Conservation (phyloP, 257 asterid genomes). For the Sherardia arvensis region DNA sequence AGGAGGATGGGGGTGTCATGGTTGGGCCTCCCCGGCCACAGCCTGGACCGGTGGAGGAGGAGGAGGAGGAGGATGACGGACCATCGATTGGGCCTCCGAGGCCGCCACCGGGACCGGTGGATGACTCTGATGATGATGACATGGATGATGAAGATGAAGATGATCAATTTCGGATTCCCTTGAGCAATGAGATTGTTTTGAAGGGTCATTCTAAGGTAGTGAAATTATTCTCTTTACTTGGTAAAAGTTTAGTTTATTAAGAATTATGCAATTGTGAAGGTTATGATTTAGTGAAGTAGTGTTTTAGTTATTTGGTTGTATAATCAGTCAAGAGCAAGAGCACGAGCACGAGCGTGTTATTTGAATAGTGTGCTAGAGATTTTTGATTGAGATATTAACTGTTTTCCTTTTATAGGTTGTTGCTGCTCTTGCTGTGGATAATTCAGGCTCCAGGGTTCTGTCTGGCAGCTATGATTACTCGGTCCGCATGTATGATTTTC, state of each 20-base stretch:
- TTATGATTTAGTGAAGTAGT: background rate
- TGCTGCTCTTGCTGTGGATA: constrained; percentile 89
- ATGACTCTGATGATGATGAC: constrained; percentile 53
- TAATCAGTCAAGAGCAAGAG: background rate
- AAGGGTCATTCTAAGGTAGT: constrained; percentile 91
- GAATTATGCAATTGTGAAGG: background rate
- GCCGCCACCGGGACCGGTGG: constrained; percentile 31
- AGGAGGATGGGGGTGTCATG: constrained; percentile 26
- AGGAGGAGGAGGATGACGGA: constrained; percentile 35
- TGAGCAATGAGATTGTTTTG: constrained; percentile 85
- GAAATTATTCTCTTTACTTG: too few relatives aligned
- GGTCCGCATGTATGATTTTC: constrained; percentile 94
- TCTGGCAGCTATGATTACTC: constrained; percentile 91
- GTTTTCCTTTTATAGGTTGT: constrained; percentile 47
- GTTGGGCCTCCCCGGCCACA: constrained; percentile 71
- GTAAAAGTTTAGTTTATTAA: background rate
- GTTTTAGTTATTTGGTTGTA: background rate
- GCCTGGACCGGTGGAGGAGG: constrained; percentile 23
- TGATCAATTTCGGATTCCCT: constrained; percentile 53
- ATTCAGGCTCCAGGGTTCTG: constrained; percentile 83
- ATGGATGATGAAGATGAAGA: constrained; percentile 49
- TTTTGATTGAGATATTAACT: constrained; percentile 5
- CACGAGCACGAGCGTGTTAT: background rate
- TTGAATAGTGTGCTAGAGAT: background rate
- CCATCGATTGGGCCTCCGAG: constrained; percentile 46